Evolutionary conservation across 2,329 filamentous ascomycete species (phyloP).

Genomic region (Cordyceps farinosa): DNA sequence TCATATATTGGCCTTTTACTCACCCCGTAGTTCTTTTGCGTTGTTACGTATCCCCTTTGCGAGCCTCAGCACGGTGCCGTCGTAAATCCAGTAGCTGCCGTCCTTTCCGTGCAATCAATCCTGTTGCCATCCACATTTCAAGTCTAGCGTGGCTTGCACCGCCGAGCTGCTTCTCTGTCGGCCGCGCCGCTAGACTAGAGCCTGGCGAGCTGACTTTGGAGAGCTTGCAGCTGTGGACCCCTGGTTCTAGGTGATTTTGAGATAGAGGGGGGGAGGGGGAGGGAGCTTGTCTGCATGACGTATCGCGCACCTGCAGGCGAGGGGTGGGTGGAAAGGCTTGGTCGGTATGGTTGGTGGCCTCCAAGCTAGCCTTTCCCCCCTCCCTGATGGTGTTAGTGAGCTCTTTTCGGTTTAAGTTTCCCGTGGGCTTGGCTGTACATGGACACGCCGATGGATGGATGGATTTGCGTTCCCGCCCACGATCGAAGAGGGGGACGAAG

Average conservation of each 20-base stretch:
- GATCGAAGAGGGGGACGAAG: slow-evolving; percentile 13
- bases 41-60: not conserved
- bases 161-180: not conserved
- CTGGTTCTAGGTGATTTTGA: not conserved
- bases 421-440: not conserved
- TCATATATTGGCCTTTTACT: not conserved
- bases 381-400: not conserved
- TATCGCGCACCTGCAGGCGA: slow-evolving; percentile 5
- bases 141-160: slow-evolving; percentile 2
- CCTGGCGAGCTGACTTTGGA: not conserved
- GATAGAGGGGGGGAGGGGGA: not conserved
- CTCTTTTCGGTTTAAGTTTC: not conserved
- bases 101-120: not conserved
- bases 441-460: not conserved
- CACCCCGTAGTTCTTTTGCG: too few relatives aligned
- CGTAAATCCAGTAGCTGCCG: not conserved
- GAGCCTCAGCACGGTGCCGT: not conserved
- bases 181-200: not conserved
- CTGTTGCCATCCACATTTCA: slow-evolving; percentile 3
- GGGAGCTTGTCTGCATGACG: slow-evolving; percentile 11
- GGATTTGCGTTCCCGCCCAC: slow-evolving; percentile 10
- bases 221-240: slow-evolving; percentile 6
- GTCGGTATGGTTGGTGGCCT: not conserved
- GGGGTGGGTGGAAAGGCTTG: not conserved
- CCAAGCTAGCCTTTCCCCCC: not conserved